Conservation (phyloP, 768 basidiomycete genomes). For the Boletus patriciae region DNA sequence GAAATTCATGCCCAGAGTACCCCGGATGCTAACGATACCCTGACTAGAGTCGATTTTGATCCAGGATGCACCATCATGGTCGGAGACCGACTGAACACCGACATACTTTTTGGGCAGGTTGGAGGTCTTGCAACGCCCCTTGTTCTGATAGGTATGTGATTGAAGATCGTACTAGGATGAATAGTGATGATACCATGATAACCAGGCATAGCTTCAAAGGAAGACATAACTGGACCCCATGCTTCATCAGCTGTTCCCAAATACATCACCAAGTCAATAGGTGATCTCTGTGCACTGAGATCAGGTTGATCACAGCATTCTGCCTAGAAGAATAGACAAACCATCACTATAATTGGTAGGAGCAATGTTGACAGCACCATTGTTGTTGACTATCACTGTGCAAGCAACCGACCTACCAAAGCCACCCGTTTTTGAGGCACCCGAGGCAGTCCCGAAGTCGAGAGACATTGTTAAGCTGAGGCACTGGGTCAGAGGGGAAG, state of each 20-base stretch:
- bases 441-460: too few species aligned
- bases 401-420: too few species aligned
- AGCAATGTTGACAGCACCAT: too few species aligned
- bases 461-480: too few species aligned
- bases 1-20: background rate
- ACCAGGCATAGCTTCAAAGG: conserved; percentile 73
- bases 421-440: too few species aligned
- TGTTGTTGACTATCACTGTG: too few species aligned
- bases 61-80: conserved; percentile 89
- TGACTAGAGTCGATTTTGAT: conserved; percentile 76
- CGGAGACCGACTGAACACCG: conserved; percentile 93
- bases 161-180: background rate
- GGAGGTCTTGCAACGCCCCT: conserved; percentile 86
- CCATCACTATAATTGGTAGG: background rate
- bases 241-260: conserved; percentile 75
- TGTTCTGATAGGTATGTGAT: conserved; percentile 78
- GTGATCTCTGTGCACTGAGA: conserved; percentile 61
- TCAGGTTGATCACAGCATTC: conserved; percentile 18
- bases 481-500: too few species aligned
- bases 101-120: conserved; percentile 89
- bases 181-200: background rate
- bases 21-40: conserved; percentile 9
- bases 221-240: conserved; percentile 69
- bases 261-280: conserved; percentile 78
- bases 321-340: conserved; percentile 1